Evolutionary conservation across 805 yeast genomes (phyloP).

Genomic region (Maudiozyma barnettii): DNA sequence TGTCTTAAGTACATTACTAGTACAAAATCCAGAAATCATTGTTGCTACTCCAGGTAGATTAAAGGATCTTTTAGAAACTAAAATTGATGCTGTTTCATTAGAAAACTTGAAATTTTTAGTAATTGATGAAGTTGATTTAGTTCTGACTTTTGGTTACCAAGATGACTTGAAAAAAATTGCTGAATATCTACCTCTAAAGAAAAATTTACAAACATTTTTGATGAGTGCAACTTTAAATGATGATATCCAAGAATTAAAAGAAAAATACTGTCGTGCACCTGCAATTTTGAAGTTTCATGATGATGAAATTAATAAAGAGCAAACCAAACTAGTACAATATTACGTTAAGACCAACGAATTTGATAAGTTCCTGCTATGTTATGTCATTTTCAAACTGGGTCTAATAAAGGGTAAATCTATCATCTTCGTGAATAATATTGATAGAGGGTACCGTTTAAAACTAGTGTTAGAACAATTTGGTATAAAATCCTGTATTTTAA

Average conservation of each 20-base stretch:
- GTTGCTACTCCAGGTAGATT: slow-evolving; percentile 83
- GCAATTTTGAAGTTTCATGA: slow-evolving; percentile 75
- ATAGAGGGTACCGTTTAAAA: slow-evolving; percentile 88
- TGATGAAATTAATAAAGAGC: slow-evolving; percentile 43
- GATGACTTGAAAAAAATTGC: slow-evolving; percentile 70
- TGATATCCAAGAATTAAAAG: slow-evolving; percentile 69
- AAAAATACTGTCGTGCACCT: slow-evolving; percentile 69
- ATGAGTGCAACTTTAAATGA: slow-evolving; percentile 95
- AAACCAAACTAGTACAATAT: slow-evolving; percentile 65
- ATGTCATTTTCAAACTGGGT: slow-evolving; percentile 82
- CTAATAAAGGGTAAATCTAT: slow-evolving; percentile 86
- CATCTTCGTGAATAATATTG: slow-evolving; percentile 86
- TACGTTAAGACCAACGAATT: slow-evolving; percentile 80
- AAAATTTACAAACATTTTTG: slow-evolving; percentile 74
- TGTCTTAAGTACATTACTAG: slow-evolving; percentile 59
- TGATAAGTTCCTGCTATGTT: slow-evolving; percentile 83
- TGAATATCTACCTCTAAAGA: slow-evolving; percentile 56
- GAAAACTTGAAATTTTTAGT: slow-evolving; percentile 58
- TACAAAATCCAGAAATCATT: slow-evolving; percentile 69
- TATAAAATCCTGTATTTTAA: slow-evolving; percentile 74
- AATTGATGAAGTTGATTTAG: slow-evolving; percentile 91
- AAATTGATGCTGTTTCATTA: slow-evolving; percentile 39
- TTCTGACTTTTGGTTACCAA: slow-evolving; percentile 80
- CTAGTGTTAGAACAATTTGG: slow-evolving; percentile 93
- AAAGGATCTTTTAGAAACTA: slow-evolving; percentile 42